Conservation (phyloP, 2,329 filamentous ascomycete genomes). For the Hypoxylon sp. region DNA sequence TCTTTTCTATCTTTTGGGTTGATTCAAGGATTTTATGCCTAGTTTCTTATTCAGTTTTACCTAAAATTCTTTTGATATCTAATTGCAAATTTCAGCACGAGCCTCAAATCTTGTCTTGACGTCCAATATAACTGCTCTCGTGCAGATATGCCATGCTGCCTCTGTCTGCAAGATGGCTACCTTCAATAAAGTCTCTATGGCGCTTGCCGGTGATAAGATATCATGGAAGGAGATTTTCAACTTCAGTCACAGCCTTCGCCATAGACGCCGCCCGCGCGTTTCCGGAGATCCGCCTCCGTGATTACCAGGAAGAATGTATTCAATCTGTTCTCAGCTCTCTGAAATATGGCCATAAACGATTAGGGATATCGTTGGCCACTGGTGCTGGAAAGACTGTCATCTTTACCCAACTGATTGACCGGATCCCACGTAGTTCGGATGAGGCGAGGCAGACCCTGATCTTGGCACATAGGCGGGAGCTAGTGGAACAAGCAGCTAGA, state of each 20-base stretch:
- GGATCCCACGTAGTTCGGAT: constrained; percentile 70
- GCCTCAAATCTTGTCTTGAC: constrained; percentile 35
- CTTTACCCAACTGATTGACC: constrained; percentile 93
- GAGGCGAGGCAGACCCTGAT: constrained; percentile 85
- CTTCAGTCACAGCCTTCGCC: constrained; percentile 23
- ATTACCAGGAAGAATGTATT: constrained; percentile 94
- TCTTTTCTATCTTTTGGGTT: not conserved
- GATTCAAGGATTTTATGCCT: not conserved
- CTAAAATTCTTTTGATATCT: not conserved
- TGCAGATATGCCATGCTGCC: constrained; percentile 50
- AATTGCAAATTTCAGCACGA: constrained; percentile 19
- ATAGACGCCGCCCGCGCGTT: constrained; percentile 21
- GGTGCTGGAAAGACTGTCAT: constrained; percentile 95
- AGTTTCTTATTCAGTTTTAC: constrained; percentile 3
- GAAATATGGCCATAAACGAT: constrained; percentile 78
- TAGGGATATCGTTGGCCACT: constrained; percentile 89
- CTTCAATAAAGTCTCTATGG: constrained; percentile 33
- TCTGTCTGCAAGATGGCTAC: constrained; percentile 45
- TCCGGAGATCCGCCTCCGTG: constrained; percentile 72
- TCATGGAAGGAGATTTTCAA: constrained; percentile 22
- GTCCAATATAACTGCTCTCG: constrained; percentile 5
- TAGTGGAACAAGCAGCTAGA: constrained; percentile 91
- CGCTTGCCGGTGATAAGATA: constrained; percentile 15
- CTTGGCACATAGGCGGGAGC: constrained; percentile 89
- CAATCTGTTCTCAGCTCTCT: constrained; percentile 81